These are phyloP conservation scores for Phialophora verrucosa DNA, from an alignment of 2,329 filamentous ascomycete species.

Conservation along the genomic window DNA sequence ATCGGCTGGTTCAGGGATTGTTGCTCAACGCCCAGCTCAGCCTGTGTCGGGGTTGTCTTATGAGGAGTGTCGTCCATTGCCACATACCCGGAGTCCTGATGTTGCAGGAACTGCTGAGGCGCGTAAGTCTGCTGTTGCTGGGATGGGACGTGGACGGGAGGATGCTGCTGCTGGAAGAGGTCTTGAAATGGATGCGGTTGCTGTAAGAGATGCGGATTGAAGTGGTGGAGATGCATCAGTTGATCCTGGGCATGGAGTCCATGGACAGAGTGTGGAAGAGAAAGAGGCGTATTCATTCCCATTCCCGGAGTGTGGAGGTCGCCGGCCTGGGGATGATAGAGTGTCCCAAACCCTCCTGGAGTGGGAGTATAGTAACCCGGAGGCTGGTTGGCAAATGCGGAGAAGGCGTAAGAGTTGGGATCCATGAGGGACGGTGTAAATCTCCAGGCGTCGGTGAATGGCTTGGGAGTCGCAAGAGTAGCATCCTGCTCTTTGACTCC, in stretches of 20 bases:
- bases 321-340: conserved; percentile 82
- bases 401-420: conserved; percentile 80
- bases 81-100: conserved; percentile 80
- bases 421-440: conserved; percentile 91
- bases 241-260: conserved; percentile 65
- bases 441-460: conserved; percentile 79
- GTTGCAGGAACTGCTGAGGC: conserved; percentile 67
- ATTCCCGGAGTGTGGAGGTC: conserved; percentile 85
- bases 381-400: conserved; percentile 76
- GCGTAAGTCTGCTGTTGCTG: conserved; percentile 59
- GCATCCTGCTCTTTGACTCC: conserved; percentile 73
- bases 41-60: conserved; percentile 47
- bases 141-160: conserved; percentile 28
- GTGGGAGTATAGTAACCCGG: conserved; percentile 88
- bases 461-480: conserved; percentile 75
- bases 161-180: conserved; percentile 33
- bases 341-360: conserved; percentile 76
- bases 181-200: conserved; percentile 35
- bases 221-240: conserved; percentile 70
- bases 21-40: conserved; percentile 30
- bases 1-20: conserved; percentile 43
- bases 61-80: conserved; percentile 72
- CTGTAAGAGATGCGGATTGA: conserved; percentile 60
- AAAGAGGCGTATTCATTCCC: conserved; percentile 77
- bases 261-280: conserved; percentile 71